Evolutionary conservation across 495 filamentous ascomycete genomes (phyloP), one percentile per base, ranked within the genome.

Genomic region (Chaetomium tenue): DNA sequence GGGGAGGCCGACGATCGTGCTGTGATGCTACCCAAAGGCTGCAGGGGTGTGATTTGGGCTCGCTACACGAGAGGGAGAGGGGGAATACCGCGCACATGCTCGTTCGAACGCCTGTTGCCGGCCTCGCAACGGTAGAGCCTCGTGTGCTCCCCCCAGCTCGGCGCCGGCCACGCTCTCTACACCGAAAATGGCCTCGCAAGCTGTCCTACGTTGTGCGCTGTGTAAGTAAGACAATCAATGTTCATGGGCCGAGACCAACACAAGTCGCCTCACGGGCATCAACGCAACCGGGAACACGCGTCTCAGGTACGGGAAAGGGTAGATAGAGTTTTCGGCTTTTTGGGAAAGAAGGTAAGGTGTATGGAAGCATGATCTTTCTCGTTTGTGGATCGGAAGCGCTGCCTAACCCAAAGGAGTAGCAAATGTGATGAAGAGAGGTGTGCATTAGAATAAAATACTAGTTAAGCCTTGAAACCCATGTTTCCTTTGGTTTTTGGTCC

Each of bases 21-120:
- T 61, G 64, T 46, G 48, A 65, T 65, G 58, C 50, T 65, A 65
- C 63, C 63, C 63, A 59, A 65, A 48, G 63, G 9, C 42, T 28
- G 28, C 61, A 57, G 40, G 42, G 42, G 60, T 50, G 18, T 23
- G 20, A 2, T 48, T 57, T 63, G 52, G 61, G 61, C 53, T 22
- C 28, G 18, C 23, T 44, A 15, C 13, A 44, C 18, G 40, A 15
- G 40, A 44, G 40, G 9, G 40, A 44, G 40, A 44, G n/a, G n/a
- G n/a, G 39, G 39, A 40, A 40, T 40, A 5, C 39, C 39, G 40
- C 13, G 40, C 40, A 37, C 33, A 44, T 40, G 39, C 39, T 40
- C 40, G 40, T 2, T 4, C 40, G 40, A 44, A 44, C 40, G 13
- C 40, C 40, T 44, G 50, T 16, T 15, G 40, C 40, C 15, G 16